Evolutionary conservation across 2,329 filamentous ascomycete species (phyloP).

Genomic region (Ambrosiella xylebori): DNA sequence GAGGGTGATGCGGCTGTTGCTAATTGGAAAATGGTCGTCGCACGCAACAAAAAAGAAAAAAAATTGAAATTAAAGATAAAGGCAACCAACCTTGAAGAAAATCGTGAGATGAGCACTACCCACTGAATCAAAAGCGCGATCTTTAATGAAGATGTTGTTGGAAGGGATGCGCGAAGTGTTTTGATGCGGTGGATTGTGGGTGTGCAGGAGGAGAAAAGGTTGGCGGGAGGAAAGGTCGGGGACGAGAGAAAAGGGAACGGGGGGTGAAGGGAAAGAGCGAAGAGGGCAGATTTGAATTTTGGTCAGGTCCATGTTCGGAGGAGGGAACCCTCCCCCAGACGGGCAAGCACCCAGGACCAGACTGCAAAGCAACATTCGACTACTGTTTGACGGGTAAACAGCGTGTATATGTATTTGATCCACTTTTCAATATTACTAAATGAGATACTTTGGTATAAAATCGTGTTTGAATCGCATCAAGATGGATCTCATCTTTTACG

Average conservation of each 20-base stretch:
- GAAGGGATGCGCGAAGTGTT: not conserved
- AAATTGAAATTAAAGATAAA: not conserved
- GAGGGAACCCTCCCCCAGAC: not conserved
- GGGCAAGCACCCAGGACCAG: not conserved
- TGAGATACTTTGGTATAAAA: too few relatives aligned
- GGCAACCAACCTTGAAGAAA: too few relatives aligned
- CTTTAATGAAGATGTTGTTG: not conserved
- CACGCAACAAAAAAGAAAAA: not conserved
- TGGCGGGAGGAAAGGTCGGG: not conserved
- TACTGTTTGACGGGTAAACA: not conserved
- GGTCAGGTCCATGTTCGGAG: conserved; percentile 4
- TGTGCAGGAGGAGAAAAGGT: conserved; percentile 2
- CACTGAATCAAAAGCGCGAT: not conserved
- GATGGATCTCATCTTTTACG: too few relatives aligned
- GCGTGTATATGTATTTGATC: not conserved
- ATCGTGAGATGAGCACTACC: too few relatives aligned
- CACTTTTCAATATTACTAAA: not conserved
- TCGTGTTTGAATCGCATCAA: too few relatives aligned
- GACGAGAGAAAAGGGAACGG: conserved; percentile 3
- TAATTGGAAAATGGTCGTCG: not conserved
- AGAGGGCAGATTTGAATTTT: conserved; percentile 1
- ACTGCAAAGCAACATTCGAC: not conserved
- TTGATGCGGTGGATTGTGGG: not conserved
- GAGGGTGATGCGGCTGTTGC: not conserved
- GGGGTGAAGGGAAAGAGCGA: not conserved